A percentile compares a stretch with the other conserved stretches of the same genome.
Evolutionary conservation across 345 rosid species (phyloP).

Genomic region (Boechera divaricarpa): DNA sequence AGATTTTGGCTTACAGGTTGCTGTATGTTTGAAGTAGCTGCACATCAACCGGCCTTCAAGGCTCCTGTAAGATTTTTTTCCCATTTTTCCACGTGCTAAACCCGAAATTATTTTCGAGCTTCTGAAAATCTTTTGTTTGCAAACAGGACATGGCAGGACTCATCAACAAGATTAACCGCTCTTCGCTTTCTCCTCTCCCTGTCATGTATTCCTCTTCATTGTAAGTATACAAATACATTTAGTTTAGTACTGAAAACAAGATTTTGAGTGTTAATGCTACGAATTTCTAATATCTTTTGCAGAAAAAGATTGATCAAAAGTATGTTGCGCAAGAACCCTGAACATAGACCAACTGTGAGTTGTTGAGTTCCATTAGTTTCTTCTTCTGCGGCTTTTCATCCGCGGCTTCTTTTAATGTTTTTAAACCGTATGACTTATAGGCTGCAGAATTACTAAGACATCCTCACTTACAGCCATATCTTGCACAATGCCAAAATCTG

Average conservation of each 20-base stretch:
- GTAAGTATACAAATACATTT: conserved; percentile 53
- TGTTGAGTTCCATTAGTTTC: conserved; percentile 22
- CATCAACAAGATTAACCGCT: conserved; percentile 92
- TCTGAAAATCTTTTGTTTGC: neutral
- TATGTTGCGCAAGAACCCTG: conserved; percentile 87
- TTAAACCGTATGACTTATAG: conserved; percentile 43
- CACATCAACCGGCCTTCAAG: conserved; percentile 94
- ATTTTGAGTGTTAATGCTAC: conserved; percentile 6
- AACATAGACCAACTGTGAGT: conserved; percentile 85
- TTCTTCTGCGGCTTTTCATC: neutral
- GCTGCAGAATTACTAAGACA: conserved; percentile 95
- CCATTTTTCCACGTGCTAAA: conserved; percentile 7
- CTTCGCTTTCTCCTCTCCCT: conserved; percentile 90
- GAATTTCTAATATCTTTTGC: conserved; percentile 31
- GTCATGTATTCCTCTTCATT: conserved; percentile 83
- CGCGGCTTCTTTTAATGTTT: neutral
- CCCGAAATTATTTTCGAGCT: neutral
- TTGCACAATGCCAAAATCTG: conserved; percentile 67
- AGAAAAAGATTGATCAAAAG: conserved; percentile 93
- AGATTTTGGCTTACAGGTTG: conserved; percentile 66
- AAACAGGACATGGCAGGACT: conserved; percentile 94
- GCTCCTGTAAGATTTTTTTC: conserved; percentile 71
- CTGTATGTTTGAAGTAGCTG: conserved; percentile 97
- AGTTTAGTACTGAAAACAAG: conserved; percentile 1
- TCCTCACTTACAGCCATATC: conserved; percentile 83